Conservation (phyloP, 1,284 basidiomycete species). For the Pseudozyma sp. region DNA sequence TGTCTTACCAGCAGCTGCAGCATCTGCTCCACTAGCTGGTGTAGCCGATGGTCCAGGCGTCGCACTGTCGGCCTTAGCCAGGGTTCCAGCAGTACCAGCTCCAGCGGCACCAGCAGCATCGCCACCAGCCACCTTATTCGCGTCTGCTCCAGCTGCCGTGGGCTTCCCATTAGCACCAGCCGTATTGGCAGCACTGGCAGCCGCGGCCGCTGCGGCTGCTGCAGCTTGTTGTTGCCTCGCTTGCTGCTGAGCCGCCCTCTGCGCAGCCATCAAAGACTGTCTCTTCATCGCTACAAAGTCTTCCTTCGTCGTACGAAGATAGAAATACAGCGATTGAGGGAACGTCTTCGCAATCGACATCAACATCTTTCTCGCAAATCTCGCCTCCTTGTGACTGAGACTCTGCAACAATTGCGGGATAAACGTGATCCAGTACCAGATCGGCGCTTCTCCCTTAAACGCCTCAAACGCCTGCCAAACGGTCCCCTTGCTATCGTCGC, state of each 20-base stretch:
- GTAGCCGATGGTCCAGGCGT: conserved; percentile 12
- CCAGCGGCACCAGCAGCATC: conserved; percentile 7
- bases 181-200: neutral
- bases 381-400: conserved; percentile 89
- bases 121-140: conserved; percentile 8
- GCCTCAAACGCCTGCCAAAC: conserved; percentile 92
- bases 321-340: conserved; percentile 97
- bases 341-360: conserved; percentile 90
- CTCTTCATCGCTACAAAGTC: conserved; percentile 75
- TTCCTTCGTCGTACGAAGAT: conserved; percentile 89
- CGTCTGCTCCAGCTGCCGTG: conserved; percentile 18
- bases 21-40: neutral
- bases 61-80: conserved; percentile 28
- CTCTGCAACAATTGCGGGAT: conserved; percentile 95
- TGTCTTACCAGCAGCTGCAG: conserved; percentile 15
- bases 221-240: conserved; percentile 68
- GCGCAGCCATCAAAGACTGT: conserved; percentile 54
- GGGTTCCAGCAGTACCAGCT: conserved; percentile 19
- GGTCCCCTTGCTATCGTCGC: conserved; percentile 82
- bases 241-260: conserved; percentile 70
- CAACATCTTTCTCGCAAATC: conserved; percentile 89
- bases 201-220: conserved; percentile 9
- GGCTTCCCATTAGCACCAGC: conserved; percentile 35
- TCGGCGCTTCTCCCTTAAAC: conserved; percentile 95
- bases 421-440: conserved; percentile 99